Evolutionary conservation across 225 moss, liverwort and hornwort genomes (phyloP), one percentile per base, ranked within the genome.

Genomic region (Bryum argenteum): DNA sequence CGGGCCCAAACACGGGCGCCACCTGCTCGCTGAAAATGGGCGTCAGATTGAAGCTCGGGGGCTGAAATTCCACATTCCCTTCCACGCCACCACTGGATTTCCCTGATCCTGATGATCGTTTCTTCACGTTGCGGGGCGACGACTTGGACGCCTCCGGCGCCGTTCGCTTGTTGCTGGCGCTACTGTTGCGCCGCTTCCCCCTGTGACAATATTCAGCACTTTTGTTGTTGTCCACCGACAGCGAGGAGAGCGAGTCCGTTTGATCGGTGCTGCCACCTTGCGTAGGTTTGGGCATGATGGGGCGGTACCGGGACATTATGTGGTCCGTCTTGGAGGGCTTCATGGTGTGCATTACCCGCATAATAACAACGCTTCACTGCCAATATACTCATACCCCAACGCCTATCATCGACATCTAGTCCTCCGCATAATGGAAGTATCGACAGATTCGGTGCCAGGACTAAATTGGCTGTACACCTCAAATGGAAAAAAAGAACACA

Each of bases 201-300:
- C 87, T 52, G 62, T 48, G 79, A 12, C 54, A 72, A 15, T 47
- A 47, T 1, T 77, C 81, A 10, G 66, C 38, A 42, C 73, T 69
- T 66, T 90, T 90, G 37, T 93, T 69, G 66, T 90, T 90, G 24
- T 93, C 96, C 54, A 84, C 82, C 14, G 96, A 93, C 21, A 91
- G 78, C 3, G 93, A 88, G 2, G 91, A 89, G 9, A 93, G 82
- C 15, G 93, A 91, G 72, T 96, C 93, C 19, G 87, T 79, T 17
- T 87, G 79, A 67, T 87, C 89, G 69, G 84, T 82, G 69, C 85
- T 83, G 24, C 91, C 48, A 48, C 48, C 85, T 39, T 87, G 90
- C 18, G 85, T 72, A 28, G 96, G 96, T 83, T 89, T 89, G 1
- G 96, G 96, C 42, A 90, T 91, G 81, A 96, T 96, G 17, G 96